These are phyloP conservation scores for Cytidiella melzeri DNA, from an alignment of 768 basidiomycete genomes.

Conservation along the genomic window DNA sequence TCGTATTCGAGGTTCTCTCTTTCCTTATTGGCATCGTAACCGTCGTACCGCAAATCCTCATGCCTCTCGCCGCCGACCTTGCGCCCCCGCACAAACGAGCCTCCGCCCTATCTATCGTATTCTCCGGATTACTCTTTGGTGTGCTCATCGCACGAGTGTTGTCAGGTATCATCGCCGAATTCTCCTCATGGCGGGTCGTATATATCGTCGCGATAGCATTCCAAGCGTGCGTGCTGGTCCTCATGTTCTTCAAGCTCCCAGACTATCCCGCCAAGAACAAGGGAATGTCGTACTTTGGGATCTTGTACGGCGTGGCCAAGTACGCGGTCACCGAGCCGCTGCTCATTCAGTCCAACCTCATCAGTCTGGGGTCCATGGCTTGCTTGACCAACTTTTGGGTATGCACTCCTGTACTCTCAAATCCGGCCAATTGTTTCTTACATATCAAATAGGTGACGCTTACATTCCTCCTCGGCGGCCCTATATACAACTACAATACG, in stretches of 20 bases:
- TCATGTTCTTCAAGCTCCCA: conserved; percentile 64
- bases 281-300: conserved; percentile 57
- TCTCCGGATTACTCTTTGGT: conserved; percentile 61
- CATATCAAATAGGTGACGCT: conserved; percentile 36
- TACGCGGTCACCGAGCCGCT: conserved; percentile 73
- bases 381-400: conserved; percentile 45
- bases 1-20: conserved; percentile 57
- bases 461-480: conserved; percentile 75
- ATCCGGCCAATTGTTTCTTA: background rate
- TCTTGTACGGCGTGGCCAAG: conserved; percentile 73
- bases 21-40: conserved; percentile 67
- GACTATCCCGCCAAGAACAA: conserved; percentile 78
- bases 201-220: conserved; percentile 76
- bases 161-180: conserved; percentile 70
- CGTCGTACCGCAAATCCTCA: conserved; percentile 71
- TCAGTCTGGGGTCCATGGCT: conserved; percentile 54
- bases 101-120: conserved; percentile 68
- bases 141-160: conserved; percentile 70
- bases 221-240: conserved; percentile 50
- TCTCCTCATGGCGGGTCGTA: conserved; percentile 63
- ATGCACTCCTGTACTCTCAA: background rate
- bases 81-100: conserved; percentile 70
- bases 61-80: conserved; percentile 76
- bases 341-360: conserved; percentile 60
- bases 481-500: conserved; percentile 75